Evolutionary conservation across 768 basidiomycete genomes (phyloP).

Genomic region (Pleurotus citrinopileatus): DNA sequence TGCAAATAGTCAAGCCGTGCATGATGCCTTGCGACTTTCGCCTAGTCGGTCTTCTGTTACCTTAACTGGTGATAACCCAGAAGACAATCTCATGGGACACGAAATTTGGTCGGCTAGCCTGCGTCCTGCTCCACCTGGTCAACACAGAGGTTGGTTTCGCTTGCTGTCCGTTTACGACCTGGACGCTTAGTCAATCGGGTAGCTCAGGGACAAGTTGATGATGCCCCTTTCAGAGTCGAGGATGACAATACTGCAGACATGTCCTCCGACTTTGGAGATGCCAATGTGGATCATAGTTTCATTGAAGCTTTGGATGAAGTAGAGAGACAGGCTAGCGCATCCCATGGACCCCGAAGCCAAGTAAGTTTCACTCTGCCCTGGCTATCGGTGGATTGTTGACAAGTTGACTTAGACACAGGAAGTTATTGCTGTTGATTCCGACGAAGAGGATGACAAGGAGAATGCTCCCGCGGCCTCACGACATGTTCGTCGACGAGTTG

Average conservation of each 20-base stretch:
- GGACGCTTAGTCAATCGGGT: not conserved
- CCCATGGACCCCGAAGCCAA: not conserved
- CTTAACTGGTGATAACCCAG: not conserved
- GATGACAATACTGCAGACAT: slow-evolving; percentile 6
- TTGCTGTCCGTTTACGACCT: too few species aligned
- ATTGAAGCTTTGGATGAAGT: slow-evolving; percentile 4
- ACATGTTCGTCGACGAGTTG: slow-evolving; percentile 43
- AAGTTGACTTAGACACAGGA: slow-evolving; percentile 21
- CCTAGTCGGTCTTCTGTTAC: not conserved
- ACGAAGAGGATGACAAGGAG: slow-evolving; percentile 61
- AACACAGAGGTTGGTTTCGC: too few species aligned
- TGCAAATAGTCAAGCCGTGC: not conserved
- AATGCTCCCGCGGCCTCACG: slow-evolving; percentile 52
- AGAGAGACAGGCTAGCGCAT: not conserved
- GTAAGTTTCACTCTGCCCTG: not conserved
- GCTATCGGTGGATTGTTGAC: too few species aligned
- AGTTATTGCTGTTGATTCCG: slow-evolving; percentile 40
- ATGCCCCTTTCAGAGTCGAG: not conserved
- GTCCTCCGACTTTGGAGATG: slow-evolving; percentile 7
- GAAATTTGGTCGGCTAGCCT: slow-evolving; percentile 2
- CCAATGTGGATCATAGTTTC: not conserved
- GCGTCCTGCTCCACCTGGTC: not conserved
- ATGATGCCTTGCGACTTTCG: not conserved
- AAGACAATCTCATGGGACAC: not conserved
- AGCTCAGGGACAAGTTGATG: not conserved